Conservation (phyloP, 2,329 filamentous ascomycete species). For the Aurifilum marmelostoma region DNA sequence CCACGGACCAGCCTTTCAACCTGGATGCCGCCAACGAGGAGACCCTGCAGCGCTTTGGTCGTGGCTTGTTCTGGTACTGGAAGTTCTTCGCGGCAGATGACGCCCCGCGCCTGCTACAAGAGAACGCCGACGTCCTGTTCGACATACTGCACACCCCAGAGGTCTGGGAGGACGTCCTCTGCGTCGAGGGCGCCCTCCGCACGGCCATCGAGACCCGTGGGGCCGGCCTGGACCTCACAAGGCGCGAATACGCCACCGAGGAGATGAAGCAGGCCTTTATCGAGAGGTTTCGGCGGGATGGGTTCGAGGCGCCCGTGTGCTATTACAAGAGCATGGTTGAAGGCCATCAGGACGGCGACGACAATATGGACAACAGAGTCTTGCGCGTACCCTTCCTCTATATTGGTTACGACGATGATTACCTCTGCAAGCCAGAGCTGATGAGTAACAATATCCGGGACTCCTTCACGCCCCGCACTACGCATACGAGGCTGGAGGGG, state of each 20-base stretch:
- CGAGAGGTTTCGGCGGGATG: conserved; percentile 33
- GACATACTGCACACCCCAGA: conserved; percentile 39
- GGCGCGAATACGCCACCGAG: conserved; percentile 35
- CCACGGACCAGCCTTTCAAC: conserved; percentile 39
- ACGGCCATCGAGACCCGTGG: conserved; percentile 32
- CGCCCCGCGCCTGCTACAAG: conserved; percentile 41
- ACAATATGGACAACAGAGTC: conserved; percentile 26
- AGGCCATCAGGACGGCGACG: conserved; percentile 34
- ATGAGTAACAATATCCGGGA: conserved; percentile 31
- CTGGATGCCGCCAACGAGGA: conserved; percentile 40
- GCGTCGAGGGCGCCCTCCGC: conserved; percentile 40
- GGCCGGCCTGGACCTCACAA: conserved; percentile 32
- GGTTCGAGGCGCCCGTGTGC: conserved; percentile 36
- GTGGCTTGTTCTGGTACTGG: conserved; percentile 48
- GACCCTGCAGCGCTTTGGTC: conserved; percentile 41
- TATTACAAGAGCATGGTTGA: conserved; percentile 35
- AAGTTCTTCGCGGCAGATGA: conserved; percentile 47
- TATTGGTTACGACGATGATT: conserved; percentile 31
- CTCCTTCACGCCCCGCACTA: conserved; percentile 35
- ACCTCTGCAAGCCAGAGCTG: conserved; percentile 31
- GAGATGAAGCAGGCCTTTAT: conserved; percentile 35
- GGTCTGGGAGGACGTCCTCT: conserved; percentile 42
- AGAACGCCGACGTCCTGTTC: conserved; percentile 44
- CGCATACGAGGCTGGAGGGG: conserved; percentile 33
- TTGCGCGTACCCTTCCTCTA: conserved; percentile 36